A percentile compares a stretch with the other conserved stretches of the same genome.
Evolutionary conservation across 768 basidiomycete species (phyloP).

Genomic region (Auriscalpium orientale): DNA sequence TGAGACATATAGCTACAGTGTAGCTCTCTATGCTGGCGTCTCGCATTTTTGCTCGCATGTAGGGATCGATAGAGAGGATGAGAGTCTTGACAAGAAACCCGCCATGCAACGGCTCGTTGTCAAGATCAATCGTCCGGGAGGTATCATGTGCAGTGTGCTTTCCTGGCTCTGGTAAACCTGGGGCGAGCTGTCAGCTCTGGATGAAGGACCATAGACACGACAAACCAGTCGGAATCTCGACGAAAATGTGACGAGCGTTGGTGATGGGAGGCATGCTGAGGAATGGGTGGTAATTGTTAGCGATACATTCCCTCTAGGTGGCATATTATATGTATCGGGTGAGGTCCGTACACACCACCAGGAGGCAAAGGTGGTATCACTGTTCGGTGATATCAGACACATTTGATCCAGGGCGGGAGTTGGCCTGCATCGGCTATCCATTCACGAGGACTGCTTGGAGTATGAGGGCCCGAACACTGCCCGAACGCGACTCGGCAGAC

Average conservation of each 20-base stretch:
- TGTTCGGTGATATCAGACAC: too few relatives aligned
- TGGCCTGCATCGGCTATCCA: too few relatives aligned
- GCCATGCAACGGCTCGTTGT: slow-evolving; percentile 4
- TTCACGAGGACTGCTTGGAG: too few relatives aligned
- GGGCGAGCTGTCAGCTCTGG: slow-evolving; percentile 6
- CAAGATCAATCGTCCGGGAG: slow-evolving; percentile 7
- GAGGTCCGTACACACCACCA: too few relatives aligned
- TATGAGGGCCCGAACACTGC: too few relatives aligned
- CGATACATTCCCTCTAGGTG: too few relatives aligned
- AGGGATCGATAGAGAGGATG: slow-evolving; percentile 36
- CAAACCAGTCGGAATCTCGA: slow-evolving; percentile 3
- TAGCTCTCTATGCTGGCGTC: slow-evolving; percentile 5
- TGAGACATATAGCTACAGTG: not conserved
- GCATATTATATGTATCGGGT: too few relatives aligned
- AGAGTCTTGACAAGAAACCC: slow-evolving; percentile 8
- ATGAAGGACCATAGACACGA: not conserved
- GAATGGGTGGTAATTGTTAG: not conserved
- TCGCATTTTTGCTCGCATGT: slow-evolving; percentile 16
- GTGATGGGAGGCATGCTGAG: not conserved
- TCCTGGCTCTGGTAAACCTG: slow-evolving; percentile 9
- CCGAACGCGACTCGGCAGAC: too few relatives aligned
- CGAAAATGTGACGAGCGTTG: slow-evolving; percentile 11
- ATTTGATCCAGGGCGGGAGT: too few relatives aligned
- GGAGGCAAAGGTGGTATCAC: too few relatives aligned
- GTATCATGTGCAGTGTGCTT: slow-evolving; percentile 5